Conservation (phyloP, 305 asterid species). For the Lippia alba region DNA sequence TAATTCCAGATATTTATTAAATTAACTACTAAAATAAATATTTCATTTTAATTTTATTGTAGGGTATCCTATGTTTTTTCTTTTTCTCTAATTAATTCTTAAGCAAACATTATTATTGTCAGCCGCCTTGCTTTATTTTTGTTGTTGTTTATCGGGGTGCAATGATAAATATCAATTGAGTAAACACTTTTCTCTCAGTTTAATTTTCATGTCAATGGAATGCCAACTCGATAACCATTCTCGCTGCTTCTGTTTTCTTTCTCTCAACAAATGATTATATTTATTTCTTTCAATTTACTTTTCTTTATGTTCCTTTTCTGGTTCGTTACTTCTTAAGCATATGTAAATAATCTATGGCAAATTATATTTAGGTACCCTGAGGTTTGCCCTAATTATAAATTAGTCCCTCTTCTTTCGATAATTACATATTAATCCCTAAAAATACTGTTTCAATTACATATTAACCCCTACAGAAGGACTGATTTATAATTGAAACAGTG, state of each 20-base stretch:
- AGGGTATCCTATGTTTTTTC: constrained; percentile 13
- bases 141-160: background rate
- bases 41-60: background rate
- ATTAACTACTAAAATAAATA: constrained; percentile 4
- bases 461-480: no score
- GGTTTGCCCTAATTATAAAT: no score
- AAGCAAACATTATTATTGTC: background rate
- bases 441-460: no score
- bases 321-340: background rate
- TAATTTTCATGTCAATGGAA: background rate
- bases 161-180: background rate
- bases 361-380: no score
- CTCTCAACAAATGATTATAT: background rate
- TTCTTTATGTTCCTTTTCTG: background rate
- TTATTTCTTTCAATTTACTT: background rate
- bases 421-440: no score
- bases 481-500: no score
- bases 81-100: background rate
- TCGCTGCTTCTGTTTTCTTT: background rate
- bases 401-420: no score
- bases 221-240: background rate
- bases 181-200: no score
- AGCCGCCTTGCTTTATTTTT: background rate
- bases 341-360: no score
- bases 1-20: background rate